Percentiles rank a stretch among this genome's conserved stretches.
phyloP scores from a whole-genome alignment of 768 basidiomycete genomes.

The Mycena albidolilacea region DNA sequence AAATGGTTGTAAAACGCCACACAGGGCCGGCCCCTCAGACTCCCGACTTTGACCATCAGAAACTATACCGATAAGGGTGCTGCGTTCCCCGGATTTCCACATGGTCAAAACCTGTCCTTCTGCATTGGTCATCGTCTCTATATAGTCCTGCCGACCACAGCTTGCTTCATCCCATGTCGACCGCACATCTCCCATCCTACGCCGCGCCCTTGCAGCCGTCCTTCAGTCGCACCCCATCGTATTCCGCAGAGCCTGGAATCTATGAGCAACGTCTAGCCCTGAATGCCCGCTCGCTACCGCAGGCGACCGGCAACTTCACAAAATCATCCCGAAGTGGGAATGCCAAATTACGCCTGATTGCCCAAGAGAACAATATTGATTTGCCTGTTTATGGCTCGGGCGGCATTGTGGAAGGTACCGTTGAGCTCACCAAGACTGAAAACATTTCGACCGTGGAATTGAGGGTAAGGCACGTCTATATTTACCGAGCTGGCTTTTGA shows the following conservation, averaged over 20 bases:
- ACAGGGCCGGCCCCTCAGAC: too few species aligned
- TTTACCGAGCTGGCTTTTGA: slow-evolving; percentile 24
- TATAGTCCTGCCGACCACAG: slow-evolving; percentile 8
- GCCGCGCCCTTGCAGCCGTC: slow-evolving; percentile 49
- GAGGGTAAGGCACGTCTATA: slow-evolving; percentile 58
- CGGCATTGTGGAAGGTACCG: slow-evolving; percentile 66
- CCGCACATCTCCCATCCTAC: slow-evolving; percentile 69
- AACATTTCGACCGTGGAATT: slow-evolving; percentile 74
- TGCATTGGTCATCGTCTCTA: slow-evolving; percentile 22
- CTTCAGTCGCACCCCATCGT: slow-evolving; percentile 59
- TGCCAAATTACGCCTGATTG: slow-evolving; percentile 64
- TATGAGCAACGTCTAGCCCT: slow-evolving; percentile 70
- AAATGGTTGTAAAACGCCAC: neutral
- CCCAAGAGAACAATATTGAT: slow-evolving; percentile 64
- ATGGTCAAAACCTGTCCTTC: neutral
- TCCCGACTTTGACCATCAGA: neutral
- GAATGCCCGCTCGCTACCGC: slow-evolving; percentile 53
- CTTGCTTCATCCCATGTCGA: slow-evolving; percentile 61
- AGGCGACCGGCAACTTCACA: slow-evolving; percentile 65
- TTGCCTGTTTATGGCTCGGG: slow-evolving; percentile 74
- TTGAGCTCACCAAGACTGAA: slow-evolving; percentile 70
- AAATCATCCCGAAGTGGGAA: slow-evolving; percentile 73
- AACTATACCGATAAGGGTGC: neutral
- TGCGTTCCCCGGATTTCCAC: slow-evolving; percentile 4
- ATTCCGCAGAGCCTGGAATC: slow-evolving; percentile 68